Evolutionary conservation across 2,329 filamentous ascomycete species (phyloP), one percentile per base, ranked within the genome.

Genomic region (Parafenestella ontariensis): DNA sequence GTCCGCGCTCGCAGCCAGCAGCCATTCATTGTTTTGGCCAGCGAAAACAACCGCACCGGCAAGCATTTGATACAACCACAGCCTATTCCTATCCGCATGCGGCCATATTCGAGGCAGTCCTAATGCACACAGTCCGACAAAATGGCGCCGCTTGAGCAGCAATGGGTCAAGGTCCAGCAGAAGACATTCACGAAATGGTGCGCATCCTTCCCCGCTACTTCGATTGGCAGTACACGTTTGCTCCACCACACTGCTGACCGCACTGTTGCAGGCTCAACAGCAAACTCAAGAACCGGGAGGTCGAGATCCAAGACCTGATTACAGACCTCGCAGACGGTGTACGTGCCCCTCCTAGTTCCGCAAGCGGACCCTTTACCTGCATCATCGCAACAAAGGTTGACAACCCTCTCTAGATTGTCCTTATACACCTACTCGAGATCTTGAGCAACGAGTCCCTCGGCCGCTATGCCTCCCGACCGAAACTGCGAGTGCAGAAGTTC

Each of bases 151-250:
- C 78, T 81, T 71, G 85, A 88, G 77, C 83, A 86, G 79, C 83
- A 85, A 77, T 87, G 85, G 85, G 81, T 87, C 69, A 85, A 83
- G 73, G 92, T 96, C 78, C 94, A 98, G 82, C 90, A 98, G 78
- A 99, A 98, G 85, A 99, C 95, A 24, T 99, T 99, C 78, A 96
- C 93, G 55, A 99, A 98, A 91, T 99, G 95, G 89, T 91, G 71
- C 69, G 79, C 72, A 56, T 43, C 59, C 49, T 49, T 56, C 49
- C 51, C 52, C 63, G 44, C 52, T 36, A n/a, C n/a, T n/a, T n/a
- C n/a, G n/a, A 11, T 54, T 28, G 37, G 17, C 37, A 24, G 46
- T 50, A 46, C 21, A 31, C 42, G 21, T 28, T 53, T 41, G 26
- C 52, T 48, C 47, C 56, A 33, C 52, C 21, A 61, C 61, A 31